Base-by-base conservation (phyloP, 1,284 basidiomycete species). In the Tilletia indica region DNA sequence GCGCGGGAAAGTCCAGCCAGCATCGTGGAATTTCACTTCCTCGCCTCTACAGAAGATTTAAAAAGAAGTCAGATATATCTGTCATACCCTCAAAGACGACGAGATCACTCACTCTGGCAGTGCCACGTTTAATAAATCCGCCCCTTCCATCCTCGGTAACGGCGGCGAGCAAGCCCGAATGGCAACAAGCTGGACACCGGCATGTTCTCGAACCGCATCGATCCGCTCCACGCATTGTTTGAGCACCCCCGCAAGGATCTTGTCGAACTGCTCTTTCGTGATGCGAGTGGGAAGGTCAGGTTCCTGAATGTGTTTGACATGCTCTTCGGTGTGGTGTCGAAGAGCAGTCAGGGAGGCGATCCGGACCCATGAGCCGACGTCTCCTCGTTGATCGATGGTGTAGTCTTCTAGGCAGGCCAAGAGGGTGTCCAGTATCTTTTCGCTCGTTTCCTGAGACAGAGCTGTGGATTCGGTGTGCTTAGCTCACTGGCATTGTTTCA, bases 341-440 rank as follows among this genome's bases (percentile, higher is more conserved):
- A 93, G 80, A 19, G 91, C 90, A 67, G 87, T 87, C 74, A 93
- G 87, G 80, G 90, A 90, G 54, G 90, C 72, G n/a, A 92, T 87
- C 68, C 97, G 91, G 39, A 97, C 89, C 95, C 95, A 98, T 0
- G 95, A 97, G 38, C 97, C 97, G 34, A 99, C 92, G 82, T 99
- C 97, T 4, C 97, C 97, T 71, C 97, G 89, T 84, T 97, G 92
- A 82, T 99, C 97, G 42, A 89, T 90, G 1, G 93, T 91, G 82
- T 98, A 98, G 86, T 99, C 96, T 19, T 89, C 87, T 51, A 99
- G 84, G 1, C 93, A 94, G 14, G 80, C 82, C 25, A 91, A 84
- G 45, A 87, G 80, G 0, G 83, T 79, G n/a, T 38, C 42, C 69
- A 71, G n/a, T 54, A 71, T 19, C 49, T 49, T 66, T 48, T 58